phyloP scores from a whole-genome alignment of 164 flowering plant genomes.

The Vitis riparia region DNA sequence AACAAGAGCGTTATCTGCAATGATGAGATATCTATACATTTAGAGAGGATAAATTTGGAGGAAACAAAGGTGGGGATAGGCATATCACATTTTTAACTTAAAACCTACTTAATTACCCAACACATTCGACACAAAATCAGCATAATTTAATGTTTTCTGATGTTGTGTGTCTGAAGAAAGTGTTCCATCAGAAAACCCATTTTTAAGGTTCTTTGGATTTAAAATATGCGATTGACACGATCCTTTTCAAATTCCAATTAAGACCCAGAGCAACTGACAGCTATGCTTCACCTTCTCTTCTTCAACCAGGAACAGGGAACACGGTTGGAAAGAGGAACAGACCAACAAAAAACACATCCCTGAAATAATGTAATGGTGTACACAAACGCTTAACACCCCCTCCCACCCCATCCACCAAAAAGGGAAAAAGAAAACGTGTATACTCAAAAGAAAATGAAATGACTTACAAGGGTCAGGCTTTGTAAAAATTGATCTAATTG shows the following conservation, averaged over 20 bases:
- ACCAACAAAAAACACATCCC: too few relatives aligned
- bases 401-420: not conserved
- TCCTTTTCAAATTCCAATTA: too few relatives aligned
- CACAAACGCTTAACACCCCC: too few relatives aligned
- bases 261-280: too few relatives aligned
- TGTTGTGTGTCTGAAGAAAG: not conserved
- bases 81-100: not conserved
- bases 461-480: slow-evolving; percentile 81
- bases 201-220: not conserved
- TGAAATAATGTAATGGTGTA: too few relatives aligned
- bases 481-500: slow-evolving; percentile 72
- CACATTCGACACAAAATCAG: not conserved
- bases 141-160: not conserved
- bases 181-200: not conserved
- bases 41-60: too few relatives aligned
- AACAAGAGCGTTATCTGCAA: slow-evolving; percentile 72
- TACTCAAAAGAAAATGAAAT: not conserved
- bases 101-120: not conserved
- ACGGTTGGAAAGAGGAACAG: too few relatives aligned
- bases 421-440: not conserved
- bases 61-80: not conserved
- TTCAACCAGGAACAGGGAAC: too few relatives aligned
- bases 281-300: too few relatives aligned
- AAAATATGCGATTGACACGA: not conserved
- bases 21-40: not conserved